Evolutionary conservation across 192 early-diverging fungal genomes (phyloP), one percentile per base, ranked within the genome.

Genomic region (Umbelopsis sp.): DNA sequence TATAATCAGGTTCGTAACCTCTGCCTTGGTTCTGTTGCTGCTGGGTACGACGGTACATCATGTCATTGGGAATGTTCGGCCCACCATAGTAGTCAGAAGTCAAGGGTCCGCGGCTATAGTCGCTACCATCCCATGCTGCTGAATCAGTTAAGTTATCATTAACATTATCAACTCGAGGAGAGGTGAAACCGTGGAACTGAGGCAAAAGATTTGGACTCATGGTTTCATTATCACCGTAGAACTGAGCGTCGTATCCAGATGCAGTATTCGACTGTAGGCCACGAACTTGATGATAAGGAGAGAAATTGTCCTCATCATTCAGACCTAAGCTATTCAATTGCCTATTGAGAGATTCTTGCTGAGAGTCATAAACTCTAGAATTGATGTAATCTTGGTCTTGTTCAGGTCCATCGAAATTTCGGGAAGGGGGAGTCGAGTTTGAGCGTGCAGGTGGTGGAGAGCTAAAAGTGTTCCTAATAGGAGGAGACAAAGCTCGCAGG

Each of bases 391-490:
- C 56, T 62, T 62, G 56, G 12, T 62, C 56, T 32, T 62, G 56
- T 2, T 62, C 56, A 4, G 22, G 16, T 12, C 56, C 56, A 32
- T 62, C 56, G 34, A 62, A 62, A 50, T 67, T 74, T 38, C 65
- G 47, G 8, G 52, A 49, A 14, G 77, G 72, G 7, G 77, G 72
- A 10, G 77, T 74, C 16, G 72, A 74, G 24, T 77, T 77, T 4
- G 76, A 52, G 21, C 76, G 70, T 17, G 65, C 47, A 22, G 76
- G 76, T 32, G 75, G 75, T 16, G 71, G 47, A 10, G 36, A 34
- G 10, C 49, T 77, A 31, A 77, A 74, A 10, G 62, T 66, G 45
- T 67, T 66, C 22, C 68, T 70, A 16, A 75, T 20, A 20, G 69
- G 59, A 14, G 74, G 68, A 24, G 74, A 72, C 22, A 72, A 11